Evolutionary conservation across 2,329 filamentous ascomycete species (phyloP).

Genomic region (Elsinoe fawcettii): DNA sequence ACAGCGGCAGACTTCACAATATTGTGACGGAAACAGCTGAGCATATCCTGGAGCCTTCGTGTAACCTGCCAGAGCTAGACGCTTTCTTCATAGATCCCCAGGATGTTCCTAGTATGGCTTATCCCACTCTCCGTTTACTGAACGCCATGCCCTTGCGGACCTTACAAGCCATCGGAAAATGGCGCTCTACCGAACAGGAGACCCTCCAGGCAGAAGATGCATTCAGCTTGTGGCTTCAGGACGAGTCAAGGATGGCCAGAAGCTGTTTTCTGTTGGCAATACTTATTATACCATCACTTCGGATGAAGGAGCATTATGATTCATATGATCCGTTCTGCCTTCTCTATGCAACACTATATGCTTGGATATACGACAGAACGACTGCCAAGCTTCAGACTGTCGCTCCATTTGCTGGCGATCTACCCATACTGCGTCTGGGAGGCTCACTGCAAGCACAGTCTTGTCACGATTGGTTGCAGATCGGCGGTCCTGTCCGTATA

Average conservation of each 20-base stretch:
- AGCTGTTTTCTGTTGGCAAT: not conserved
- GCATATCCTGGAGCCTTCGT: not conserved
- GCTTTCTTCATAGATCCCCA: not conserved
- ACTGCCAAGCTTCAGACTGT: not conserved
- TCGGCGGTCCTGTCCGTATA: not conserved
- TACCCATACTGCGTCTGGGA: not conserved
- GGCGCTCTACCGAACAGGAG: not conserved
- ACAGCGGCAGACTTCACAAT: not conserved
- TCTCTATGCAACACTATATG: not conserved
- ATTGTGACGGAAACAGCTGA: not conserved
- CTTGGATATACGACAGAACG: not conserved
- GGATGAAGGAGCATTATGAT: not conserved
- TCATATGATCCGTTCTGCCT: not conserved
- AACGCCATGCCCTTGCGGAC: not conserved
- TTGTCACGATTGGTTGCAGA: not conserved
- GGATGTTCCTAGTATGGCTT: not conserved
- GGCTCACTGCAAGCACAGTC: not conserved
- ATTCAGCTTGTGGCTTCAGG: not conserved
- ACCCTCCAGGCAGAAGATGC: not conserved
- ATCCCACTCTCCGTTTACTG: not conserved
- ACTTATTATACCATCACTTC: not conserved
- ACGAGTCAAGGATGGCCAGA: not conserved
- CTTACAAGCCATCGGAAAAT: not conserved
- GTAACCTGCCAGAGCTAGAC: not conserved
- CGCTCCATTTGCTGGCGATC: not conserved